Conservation (phyloP, 441 rosid genomes). For the Erysimum pusillum region DNA sequence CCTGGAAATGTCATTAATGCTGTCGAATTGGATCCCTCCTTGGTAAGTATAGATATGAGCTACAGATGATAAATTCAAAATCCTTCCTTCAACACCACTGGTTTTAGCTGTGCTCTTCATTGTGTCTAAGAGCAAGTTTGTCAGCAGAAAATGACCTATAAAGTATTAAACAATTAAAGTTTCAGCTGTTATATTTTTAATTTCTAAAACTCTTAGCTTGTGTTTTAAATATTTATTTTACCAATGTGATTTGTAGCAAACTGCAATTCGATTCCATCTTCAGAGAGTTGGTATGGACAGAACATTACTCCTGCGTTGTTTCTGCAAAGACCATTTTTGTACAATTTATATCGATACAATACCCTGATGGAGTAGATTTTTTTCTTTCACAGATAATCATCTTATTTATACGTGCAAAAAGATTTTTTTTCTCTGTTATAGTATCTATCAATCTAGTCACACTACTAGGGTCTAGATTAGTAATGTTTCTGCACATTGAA, state of each 20-base stretch:
- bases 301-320: constrained; percentile 97
- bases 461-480: no score
- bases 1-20: constrained; percentile 64
- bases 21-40: constrained; percentile 71
- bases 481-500: background rate
- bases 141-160: constrained; percentile 88
- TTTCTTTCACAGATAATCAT: background rate
- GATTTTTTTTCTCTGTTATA: no score
- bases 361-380: background rate
- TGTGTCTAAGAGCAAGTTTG: constrained; percentile 81
- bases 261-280: constrained; percentile 79
- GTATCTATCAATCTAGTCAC: background rate
- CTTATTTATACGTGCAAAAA: background rate
- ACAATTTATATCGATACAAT: background rate
- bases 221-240: constrained; percentile 24
- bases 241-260: constrained; percentile 92
- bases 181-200: background rate
- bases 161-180: constrained; percentile 1
- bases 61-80: constrained; percentile 86
- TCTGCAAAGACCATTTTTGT: constrained; percentile 48
- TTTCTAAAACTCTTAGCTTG: background rate
- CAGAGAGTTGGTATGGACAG: constrained; percentile 83
- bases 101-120: constrained; percentile 76
- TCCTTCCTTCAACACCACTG: constrained; percentile 84
- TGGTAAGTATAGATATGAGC: constrained; percentile 76